A percentile compares a stretch with the other conserved stretches of the same genome.
These are phyloP conservation scores for Ustanciosporium gigantosporum DNA, from an alignment of 1,284 basidiomycete species.

Conservation along the genomic window DNA sequence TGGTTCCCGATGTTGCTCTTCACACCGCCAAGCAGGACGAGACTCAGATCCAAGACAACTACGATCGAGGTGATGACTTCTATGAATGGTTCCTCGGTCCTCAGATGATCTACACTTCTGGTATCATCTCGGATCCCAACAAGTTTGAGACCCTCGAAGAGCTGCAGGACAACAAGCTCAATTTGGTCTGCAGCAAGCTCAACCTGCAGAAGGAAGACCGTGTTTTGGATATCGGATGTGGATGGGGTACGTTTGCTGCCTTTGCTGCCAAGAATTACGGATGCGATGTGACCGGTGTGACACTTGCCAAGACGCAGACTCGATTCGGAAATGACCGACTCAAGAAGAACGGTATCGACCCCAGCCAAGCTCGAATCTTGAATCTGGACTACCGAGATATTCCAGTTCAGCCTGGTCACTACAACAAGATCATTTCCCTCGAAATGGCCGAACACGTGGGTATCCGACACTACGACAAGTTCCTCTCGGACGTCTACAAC, in stretches of 20 bases:
- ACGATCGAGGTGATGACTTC: conserved; percentile 73
- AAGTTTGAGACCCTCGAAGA: conserved; percentile 85
- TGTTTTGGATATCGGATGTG: conserved; percentile 92
- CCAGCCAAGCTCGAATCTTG: conserved; percentile 82
- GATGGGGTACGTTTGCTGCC: conserved; percentile 93
- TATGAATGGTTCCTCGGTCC: conserved; percentile 84
- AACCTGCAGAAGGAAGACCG: conserved; percentile 79
- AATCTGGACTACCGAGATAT: conserved; percentile 95
- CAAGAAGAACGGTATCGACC: conserved; percentile 73
- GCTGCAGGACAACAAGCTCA: conserved; percentile 97
- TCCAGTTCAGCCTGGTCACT: conserved; percentile 75
- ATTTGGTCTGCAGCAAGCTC: conserved; percentile 91
- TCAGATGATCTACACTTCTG: conserved; percentile 96
- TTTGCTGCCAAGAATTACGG: conserved; percentile 97
- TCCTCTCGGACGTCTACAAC: conserved; percentile 88
- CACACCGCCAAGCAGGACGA: conserved; percentile 90
- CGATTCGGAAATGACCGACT: conserved; percentile 90
- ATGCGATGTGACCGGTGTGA: conserved; percentile 93
- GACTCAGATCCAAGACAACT: conserved; percentile 93
- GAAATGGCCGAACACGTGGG: conserved; percentile 98
- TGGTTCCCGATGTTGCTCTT: conserved; percentile 89
- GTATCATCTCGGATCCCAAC: conserved; percentile 77
- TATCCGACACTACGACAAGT: conserved; percentile 85
- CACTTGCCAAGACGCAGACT: conserved; percentile 86
- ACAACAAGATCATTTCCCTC: conserved; percentile 91